Evolutionary conservation across 208 protist genomes (phyloP).

Genomic region (Trypanosoma theileri): DNA sequence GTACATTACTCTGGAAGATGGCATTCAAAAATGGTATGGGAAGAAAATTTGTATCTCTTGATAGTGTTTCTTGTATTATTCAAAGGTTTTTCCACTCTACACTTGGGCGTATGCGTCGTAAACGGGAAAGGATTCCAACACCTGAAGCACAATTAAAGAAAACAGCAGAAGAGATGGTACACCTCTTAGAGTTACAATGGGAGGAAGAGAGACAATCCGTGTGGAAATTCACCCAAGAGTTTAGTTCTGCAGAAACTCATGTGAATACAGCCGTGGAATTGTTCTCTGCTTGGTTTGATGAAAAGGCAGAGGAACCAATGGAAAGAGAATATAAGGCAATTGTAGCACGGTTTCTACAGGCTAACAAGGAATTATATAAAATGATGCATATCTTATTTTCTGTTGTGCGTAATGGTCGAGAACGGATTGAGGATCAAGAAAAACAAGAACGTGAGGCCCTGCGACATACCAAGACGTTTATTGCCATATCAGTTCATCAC

Average conservation of each 20-base stretch:
- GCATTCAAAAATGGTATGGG: conserved; percentile 10
- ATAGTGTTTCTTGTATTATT: conserved; percentile 28
- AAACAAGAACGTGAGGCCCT: conserved; percentile 4
- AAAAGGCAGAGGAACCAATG: conserved; percentile 25
- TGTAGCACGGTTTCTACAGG: conserved; percentile 29
- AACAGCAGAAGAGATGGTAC: not conserved
- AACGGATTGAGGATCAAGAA: conserved; percentile 33
- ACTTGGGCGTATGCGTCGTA: not conserved
- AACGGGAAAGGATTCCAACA: not conserved
- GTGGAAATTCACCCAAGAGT: not conserved
- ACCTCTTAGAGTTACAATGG: not conserved
- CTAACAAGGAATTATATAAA: conserved; percentile 21
- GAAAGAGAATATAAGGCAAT: conserved; percentile 38
- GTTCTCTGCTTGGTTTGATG: conserved; percentile 40
- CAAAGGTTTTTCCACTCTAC: conserved; percentile 17
- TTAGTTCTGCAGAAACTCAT: not conserved
- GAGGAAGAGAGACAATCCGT: not conserved
- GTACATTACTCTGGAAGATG: conserved; percentile 19
- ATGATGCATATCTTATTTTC: conserved; percentile 29
- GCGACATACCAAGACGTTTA: conserved; percentile 10
- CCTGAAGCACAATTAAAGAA: not conserved
- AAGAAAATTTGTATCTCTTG: conserved; percentile 29
- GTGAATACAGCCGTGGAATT: conserved; percentile 9
- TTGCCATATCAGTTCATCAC: conserved; percentile 10
- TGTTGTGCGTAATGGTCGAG: conserved; percentile 26